Evolutionary conservation across 2,329 filamentous ascomycete species (phyloP).

Genomic region (Aspergillus pseudoterreus): DNA sequence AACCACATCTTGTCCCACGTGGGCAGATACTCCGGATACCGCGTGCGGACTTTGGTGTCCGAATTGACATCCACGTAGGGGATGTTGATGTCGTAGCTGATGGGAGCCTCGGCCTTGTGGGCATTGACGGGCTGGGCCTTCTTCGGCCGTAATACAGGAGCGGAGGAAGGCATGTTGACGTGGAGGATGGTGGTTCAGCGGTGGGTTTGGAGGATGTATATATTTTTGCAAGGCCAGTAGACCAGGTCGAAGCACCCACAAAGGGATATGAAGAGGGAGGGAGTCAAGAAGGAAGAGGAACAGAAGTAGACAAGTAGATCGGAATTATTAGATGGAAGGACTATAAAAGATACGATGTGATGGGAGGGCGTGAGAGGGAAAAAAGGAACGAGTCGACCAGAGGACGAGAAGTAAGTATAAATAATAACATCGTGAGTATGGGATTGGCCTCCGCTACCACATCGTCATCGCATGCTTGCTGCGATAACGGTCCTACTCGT

Average conservation of each 20-base stretch:
- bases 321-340: neutral
- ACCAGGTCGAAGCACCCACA: neutral
- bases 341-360: neutral
- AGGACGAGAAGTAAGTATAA: slow-evolving; percentile 13
- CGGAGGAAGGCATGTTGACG: slow-evolving; percentile 30
- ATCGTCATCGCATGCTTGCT: slow-evolving; percentile 8
- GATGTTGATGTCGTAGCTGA: slow-evolving; percentile 48
- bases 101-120: slow-evolving; percentile 29
- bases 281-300: neutral
- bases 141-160: slow-evolving; percentile 26
- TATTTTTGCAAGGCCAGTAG: neutral
- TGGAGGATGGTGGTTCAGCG: neutral
- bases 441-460: neutral
- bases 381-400: slow-evolving; percentile 4
- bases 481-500: slow-evolving; percentile 9
- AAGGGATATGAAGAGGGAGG: neutral
- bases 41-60: slow-evolving; percentile 34
- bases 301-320: neutral
- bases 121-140: slow-evolving; percentile 21
- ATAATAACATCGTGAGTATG: slow-evolving; percentile 8
- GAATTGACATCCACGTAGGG: slow-evolving; percentile 44
- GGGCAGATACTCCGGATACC: slow-evolving; percentile 46
- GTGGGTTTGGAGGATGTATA: neutral
- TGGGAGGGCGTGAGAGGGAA: neutral
- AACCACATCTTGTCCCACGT: slow-evolving; percentile 48